Base-by-base conservation (phyloP, 805 yeast species). In the Metschnikowia amazonensis region DNA sequence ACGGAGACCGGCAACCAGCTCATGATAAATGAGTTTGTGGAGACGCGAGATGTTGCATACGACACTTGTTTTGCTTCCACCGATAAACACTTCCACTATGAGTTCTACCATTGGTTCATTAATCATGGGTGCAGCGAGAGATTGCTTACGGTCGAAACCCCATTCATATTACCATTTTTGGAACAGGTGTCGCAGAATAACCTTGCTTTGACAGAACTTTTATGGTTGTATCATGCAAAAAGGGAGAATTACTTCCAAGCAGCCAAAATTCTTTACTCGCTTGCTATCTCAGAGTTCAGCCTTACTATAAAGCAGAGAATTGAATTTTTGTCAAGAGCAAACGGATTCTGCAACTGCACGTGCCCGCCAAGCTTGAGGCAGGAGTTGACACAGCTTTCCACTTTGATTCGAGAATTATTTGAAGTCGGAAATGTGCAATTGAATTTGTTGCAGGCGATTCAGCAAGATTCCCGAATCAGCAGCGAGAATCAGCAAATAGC, bases 81-180 rank as follows among this genome's bases (percentile, higher is more conserved):
- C 36, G 98, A 94, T 60, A 86, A 84, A 58, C 63, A 81, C n/a
- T 94, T 94, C 75, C 99, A 94, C 53, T 89, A 83, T 65, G 86
- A 87, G 52, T 78, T 94, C 52, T 94, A 94, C 64, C 92, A 88
- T 62, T 94, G 98, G 97, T 82, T 89, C 55, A 83, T 89, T 28
- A 67, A 74, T 36, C 87, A 86, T 58, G 90, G 88, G 3, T 77
- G 81, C 24, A 83, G 87, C 49, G 94, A 85, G 45, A 79, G 86
- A 50, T 69, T 94, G 36, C 71, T 92, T 48, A 87, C 84, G 38
- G 76, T 92, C 46, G 86, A 87, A 44, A 88, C 97, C 0, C 86
- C 90, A 10, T 92, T 73, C 58, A 80, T 94, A 31, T 71, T 88
- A 48, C 81, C 84, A 23, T 94, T 86, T 56, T 75, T 94, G 60